Evolutionary conservation across 495 filamentous ascomycete genomes (phyloP).

Genomic region (Chlorociboria aeruginascens): DNA sequence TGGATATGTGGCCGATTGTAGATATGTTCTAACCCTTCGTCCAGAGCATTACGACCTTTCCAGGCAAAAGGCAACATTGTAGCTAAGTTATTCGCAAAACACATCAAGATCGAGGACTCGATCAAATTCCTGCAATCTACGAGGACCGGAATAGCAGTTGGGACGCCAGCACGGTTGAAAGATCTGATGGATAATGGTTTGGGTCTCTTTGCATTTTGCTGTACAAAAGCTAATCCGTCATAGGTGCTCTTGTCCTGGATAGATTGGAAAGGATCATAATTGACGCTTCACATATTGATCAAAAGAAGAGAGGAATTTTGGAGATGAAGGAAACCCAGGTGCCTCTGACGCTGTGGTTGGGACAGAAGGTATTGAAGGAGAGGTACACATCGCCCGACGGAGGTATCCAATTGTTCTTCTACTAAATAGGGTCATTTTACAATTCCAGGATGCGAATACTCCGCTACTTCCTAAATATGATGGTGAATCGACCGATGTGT

Average conservation of each 20-base stretch:
- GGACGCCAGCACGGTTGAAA: conserved; percentile 70
- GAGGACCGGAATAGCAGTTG: conserved; percentile 75
- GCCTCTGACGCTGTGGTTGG: conserved; percentile 59
- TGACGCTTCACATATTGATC: conserved; percentile 81
- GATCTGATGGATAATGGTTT: conserved; percentile 72
- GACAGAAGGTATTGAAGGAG: conserved; percentile 52
- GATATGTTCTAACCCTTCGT: background rate
- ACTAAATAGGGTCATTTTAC: conserved; percentile 1
- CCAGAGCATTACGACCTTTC: conserved; percentile 60
- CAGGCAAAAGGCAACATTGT: conserved; percentile 64
- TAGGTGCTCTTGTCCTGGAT: conserved; percentile 51
- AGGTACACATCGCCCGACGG: conserved; percentile 43
- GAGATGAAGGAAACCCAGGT: conserved; percentile 86
- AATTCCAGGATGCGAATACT: background rate
- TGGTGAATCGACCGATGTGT: too few species aligned
- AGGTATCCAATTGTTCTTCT: conserved; percentile 48
- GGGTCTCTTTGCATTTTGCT: conserved; percentile 6
- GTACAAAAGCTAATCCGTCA: conserved; percentile 3
- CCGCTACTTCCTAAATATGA: too few species aligned
- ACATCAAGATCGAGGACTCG: conserved; percentile 88
- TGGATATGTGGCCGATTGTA: background rate
- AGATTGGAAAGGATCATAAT: conserved; percentile 70
- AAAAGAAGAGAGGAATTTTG: conserved; percentile 82
- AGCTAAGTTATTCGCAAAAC: conserved; percentile 93
- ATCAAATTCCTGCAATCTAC: conserved; percentile 58